phyloP scores from a whole-genome alignment of 352 stramenopile species.

The Pilasporangium apinafurcum region DNA sequence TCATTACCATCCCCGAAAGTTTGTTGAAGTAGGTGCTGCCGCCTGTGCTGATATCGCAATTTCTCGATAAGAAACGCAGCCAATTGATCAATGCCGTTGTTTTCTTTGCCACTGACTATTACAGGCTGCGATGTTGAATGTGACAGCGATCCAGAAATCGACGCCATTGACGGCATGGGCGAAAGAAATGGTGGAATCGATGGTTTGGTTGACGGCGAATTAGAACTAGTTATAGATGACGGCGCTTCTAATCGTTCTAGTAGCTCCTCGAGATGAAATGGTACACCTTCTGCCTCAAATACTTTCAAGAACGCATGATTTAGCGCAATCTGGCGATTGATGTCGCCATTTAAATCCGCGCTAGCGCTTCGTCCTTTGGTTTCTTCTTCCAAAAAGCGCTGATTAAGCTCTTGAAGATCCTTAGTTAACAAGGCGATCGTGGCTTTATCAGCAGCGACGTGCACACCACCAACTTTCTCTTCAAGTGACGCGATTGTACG shows the following conservation, averaged over 20 bases:
- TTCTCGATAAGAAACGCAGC: no score
- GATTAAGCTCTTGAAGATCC: conserved; percentile 48
- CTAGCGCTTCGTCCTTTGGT: neutral
- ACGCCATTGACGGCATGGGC: no score
- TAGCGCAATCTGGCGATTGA: conserved; percentile 10
- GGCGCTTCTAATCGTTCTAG: conserved; percentile 10
- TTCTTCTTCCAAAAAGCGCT: neutral
- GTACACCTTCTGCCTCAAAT: conserved; percentile 23
- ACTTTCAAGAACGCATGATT: conserved; percentile 23
- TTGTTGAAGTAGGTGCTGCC: no score
- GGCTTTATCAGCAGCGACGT: conserved; percentile 56
- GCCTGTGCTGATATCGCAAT: no score
- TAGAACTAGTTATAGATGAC: neutral
- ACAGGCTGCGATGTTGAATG: no score
- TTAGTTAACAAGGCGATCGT: conserved; percentile 54
- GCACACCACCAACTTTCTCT: conserved; percentile 61
- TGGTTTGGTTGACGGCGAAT: conserved; percentile 3
- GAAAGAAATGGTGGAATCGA: no score
- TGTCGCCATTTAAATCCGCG: neutral
- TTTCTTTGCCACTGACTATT: no score
- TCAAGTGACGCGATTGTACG: conserved; percentile 56
- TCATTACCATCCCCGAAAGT: no score
- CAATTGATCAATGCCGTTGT: no score
- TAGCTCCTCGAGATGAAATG: conserved; percentile 18
- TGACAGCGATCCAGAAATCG: no score